These are phyloP conservation scores for Fraxinus albicans DNA, from an alignment of 305 asterid species.

Conservation along the genomic window DNA sequence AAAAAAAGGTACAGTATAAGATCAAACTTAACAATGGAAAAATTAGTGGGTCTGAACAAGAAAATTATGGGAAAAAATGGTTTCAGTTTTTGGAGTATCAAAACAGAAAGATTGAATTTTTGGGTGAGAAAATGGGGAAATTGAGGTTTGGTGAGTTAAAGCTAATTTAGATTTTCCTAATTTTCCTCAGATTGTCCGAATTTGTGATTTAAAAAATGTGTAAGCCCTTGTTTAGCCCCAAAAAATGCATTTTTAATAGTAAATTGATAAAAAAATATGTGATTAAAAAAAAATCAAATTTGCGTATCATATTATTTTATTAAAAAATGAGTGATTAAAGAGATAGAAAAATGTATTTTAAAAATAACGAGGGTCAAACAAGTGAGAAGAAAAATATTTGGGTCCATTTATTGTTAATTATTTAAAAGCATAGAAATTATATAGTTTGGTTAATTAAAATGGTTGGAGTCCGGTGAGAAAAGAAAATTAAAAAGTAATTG, in stretches of 20 bases:
- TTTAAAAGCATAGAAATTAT: conserved; percentile 48
- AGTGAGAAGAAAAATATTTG: conserved; percentile 23
- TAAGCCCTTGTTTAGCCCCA: neutral
- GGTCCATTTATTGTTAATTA: conserved; percentile 50
- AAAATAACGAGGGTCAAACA: too few relatives aligned
- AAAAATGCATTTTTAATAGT: too few relatives aligned
- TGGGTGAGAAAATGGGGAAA: conserved; percentile 41
- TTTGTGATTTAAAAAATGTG: conserved; percentile 29
- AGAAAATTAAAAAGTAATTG: conserved; percentile 31
- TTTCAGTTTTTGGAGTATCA: conserved; percentile 23
- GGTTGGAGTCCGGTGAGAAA: conserved; percentile 68
- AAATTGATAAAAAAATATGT: too few relatives aligned
- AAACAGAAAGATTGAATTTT: conserved; percentile 21
- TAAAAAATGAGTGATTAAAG: neutral
- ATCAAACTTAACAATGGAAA: neutral
- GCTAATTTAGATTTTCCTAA: conserved; percentile 42
- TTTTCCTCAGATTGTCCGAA: conserved; percentile 55
- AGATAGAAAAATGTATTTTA: neutral
- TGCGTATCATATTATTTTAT: too few relatives aligned
- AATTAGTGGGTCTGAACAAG: conserved; percentile 3
- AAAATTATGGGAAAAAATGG: conserved; percentile 4
- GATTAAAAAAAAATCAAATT: too few relatives aligned
- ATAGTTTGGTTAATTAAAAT: conserved; percentile 73
- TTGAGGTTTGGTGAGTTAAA: conserved; percentile 35
- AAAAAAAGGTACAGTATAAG: neutral